Base-by-base conservation (phyloP, 768 basidiomycete species). In the Thelephora ganbajun region DNA sequence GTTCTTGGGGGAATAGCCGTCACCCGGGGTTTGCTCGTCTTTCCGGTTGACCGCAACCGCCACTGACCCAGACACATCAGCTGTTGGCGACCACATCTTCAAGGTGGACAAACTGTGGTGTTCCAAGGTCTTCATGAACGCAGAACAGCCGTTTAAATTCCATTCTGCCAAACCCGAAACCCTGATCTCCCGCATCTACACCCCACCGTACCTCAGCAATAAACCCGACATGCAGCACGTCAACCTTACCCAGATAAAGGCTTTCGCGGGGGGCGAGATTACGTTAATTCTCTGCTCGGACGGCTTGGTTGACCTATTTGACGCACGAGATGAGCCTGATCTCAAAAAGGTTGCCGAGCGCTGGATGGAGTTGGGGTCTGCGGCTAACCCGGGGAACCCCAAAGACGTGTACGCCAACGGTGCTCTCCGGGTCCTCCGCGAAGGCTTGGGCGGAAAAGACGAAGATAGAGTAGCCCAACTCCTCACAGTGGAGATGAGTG, bases 1-100 rank as follows among this genome's bases (percentile, higher is more conserved):
- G 77, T 87, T 44, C 75, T 87, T 45, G 85, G 85, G 48, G 82
- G 81, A 48, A 73, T 88, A 23, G 81, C 83, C 3, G 83, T 83
- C 46, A 82, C 80, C 55, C 72, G 85, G 63, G 81, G 84, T 85
- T 58, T 56, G 77, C 71, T 43, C 45, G 46, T 6, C 51, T 37
- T 20, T 33, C 2, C 16, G 16, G 9, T 41, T 18, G 49, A 36
- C 26, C 19, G 39, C n/a, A 42, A 18, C 16, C 18, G 9, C 26
- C 26, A 9, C 9, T 30, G 26, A 30, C 26, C 4, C 26, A 9
- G 26, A 30, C 4, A 30, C 26, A 4, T 9, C 48, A 63, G 59
- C 61, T 33, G 54, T 73, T 50, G 66, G 62, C 23, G 62, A 70
- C 44, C 59, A 54, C 11, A 61, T 62, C 53, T 60, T 74, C 48